Percentiles rank a stretch among this genome's conserved stretches.
phyloP scores from a whole-genome alignment of 1,284 basidiomycete species.

The Ustilago hordei region DNA sequence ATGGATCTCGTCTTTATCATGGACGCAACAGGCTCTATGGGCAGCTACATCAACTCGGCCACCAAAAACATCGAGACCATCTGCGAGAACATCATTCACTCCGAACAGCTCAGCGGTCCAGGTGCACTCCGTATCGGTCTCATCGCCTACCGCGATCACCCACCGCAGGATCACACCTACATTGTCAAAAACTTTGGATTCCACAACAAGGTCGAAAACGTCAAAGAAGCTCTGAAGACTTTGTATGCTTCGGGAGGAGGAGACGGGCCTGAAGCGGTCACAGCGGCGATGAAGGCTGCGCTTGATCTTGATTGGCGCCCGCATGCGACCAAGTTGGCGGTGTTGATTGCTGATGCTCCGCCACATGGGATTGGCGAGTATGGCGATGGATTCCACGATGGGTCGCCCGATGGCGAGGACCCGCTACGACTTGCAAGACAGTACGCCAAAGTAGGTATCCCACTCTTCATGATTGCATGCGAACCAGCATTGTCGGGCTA shows the following conservation, averaged over 20 bases:
- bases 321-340: conserved; percentile 87
- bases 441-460: conserved; percentile 84
- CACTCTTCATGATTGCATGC: conserved; percentile 80
- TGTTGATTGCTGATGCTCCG: conserved; percentile 90
- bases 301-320: conserved; percentile 80
- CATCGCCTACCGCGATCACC: conserved; percentile 75
- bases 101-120: conserved; percentile 84
- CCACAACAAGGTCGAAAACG: conserved; percentile 86
- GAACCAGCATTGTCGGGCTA: conserved; percentile 91
- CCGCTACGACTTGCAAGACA: conserved; percentile 85
- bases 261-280: conserved; percentile 97
- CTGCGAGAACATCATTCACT: conserved; percentile 94
- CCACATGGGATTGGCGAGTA: conserved; percentile 80
- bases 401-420: conserved; percentile 77
- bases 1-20: conserved; percentile 69
- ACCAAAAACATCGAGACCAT: conserved; percentile 98
- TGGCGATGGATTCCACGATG: conserved; percentile 79
- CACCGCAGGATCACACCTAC: conserved; percentile 71
- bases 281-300: conserved; percentile 87
- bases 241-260: conserved; percentile 92
- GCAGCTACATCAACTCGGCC: conserved; percentile 73
- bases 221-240: conserved; percentile 84
- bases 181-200: conserved; percentile 90
- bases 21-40: conserved; percentile 69
- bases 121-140: conserved; percentile 79